Evolutionary conservation across 2,329 filamentous ascomycete species (phyloP).

Genomic region (Diplodia intermedia): DNA sequence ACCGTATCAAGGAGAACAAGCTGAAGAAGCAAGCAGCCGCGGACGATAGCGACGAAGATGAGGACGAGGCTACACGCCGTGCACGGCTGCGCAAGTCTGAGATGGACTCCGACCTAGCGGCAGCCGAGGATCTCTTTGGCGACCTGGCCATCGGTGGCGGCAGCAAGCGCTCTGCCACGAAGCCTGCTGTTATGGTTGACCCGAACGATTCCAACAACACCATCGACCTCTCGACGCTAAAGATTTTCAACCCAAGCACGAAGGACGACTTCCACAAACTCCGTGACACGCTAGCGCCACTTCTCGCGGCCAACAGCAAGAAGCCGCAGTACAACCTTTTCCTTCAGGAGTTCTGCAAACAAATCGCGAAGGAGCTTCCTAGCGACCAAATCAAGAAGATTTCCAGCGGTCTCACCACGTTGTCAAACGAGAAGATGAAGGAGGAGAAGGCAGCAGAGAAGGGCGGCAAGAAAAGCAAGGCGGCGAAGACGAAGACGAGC

Average conservation of each 20-base stretch:
- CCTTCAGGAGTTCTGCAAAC: conserved; percentile 88
- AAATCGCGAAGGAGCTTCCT: conserved; percentile 82
- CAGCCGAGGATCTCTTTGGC: conserved; percentile 91
- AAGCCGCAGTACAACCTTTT: conserved; percentile 92
- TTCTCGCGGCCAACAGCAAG: conserved; percentile 76
- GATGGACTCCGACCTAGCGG: conserved; percentile 84
- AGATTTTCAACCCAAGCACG: conserved; percentile 87
- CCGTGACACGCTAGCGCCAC: conserved; percentile 77
- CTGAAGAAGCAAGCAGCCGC: conserved; percentile 64
- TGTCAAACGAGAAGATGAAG: conserved; percentile 98
- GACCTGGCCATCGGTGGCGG: conserved; percentile 72
- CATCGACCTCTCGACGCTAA: conserved; percentile 79
- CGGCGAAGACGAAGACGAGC: conserved; percentile 90
- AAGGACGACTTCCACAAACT: conserved; percentile 86
- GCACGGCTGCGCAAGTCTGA: conserved; percentile 79
- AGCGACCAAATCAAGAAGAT: conserved; percentile 98
- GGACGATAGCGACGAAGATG: conserved; percentile 66
- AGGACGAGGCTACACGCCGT: conserved; percentile 73
- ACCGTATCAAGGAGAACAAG: conserved; percentile 68
- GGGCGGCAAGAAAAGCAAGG: conserved; percentile 95
- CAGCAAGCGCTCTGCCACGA: conserved; percentile 72
- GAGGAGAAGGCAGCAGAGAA: conserved; percentile 96
- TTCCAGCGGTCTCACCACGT: conserved; percentile 81
- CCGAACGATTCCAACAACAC: conserved; percentile 75
- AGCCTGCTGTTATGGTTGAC: conserved; percentile 72